These are phyloP conservation scores for Microcyclosporella mali DNA, from an alignment of 2,329 filamentous ascomycete species.

Conservation along the genomic window DNA sequence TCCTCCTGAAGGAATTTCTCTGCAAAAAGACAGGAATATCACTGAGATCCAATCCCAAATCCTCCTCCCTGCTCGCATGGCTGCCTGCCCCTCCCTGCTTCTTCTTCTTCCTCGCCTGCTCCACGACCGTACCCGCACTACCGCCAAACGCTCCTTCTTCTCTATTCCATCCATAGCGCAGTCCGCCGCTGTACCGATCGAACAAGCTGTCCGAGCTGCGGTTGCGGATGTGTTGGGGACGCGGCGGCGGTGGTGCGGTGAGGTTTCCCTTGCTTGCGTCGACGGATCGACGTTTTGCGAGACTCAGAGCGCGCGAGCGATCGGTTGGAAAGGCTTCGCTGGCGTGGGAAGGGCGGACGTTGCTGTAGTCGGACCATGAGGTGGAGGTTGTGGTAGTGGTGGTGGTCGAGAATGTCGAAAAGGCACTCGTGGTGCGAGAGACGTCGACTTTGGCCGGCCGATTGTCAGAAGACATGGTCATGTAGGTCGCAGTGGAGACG, in stretches of 20 bases:
- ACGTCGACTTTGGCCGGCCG: constrained; percentile 13
- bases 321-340: constrained; percentile 21
- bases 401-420: constrained; percentile 9
- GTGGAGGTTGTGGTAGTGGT: constrained; percentile 14
- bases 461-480: constrained; percentile 20
- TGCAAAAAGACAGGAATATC: constrained; percentile 36
- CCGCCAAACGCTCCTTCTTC: constrained; percentile 29
- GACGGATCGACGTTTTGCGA: constrained; percentile 9
- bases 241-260: not conserved
- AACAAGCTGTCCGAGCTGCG: constrained; percentile 6
- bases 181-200: constrained; percentile 34
- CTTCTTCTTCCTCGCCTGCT: constrained; percentile 30
- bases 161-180: constrained; percentile 34
- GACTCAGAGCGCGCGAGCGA: constrained; percentile 22
- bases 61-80: constrained; percentile 28
- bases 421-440: constrained; percentile 12
- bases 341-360: constrained; percentile 20
- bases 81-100: constrained; percentile 15
- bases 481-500: constrained; percentile 22
- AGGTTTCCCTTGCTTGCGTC: constrained; percentile 1
- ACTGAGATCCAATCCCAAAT: constrained; percentile 35
- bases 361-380: constrained; percentile 6
- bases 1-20: too few relatives aligned
- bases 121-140: constrained; percentile 31
- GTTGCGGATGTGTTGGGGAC: constrained; percentile 2